Conservation (phyloP, 2,329 filamentous ascomycete genomes). For the Ceratocystis huliohia region DNA sequence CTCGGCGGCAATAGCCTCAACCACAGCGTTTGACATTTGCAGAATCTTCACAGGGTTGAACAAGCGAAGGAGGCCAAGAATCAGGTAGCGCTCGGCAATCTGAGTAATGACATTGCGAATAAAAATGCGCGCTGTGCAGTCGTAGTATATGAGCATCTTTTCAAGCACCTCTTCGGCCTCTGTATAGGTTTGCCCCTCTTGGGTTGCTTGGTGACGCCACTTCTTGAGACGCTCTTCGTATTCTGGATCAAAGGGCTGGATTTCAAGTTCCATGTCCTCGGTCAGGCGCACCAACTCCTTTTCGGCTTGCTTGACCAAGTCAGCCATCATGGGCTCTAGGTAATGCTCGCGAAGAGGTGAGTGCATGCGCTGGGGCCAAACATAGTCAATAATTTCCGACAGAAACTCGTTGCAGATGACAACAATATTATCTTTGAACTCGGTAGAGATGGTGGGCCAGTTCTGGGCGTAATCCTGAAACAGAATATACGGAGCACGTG, state of each 20-base stretch:
- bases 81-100: constrained; percentile 39
- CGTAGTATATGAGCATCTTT: constrained; percentile 45
- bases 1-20: constrained; percentile 41
- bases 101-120: constrained; percentile 42
- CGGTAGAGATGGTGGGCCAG: constrained; percentile 40
- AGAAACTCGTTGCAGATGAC: constrained; percentile 44
- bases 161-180: constrained; percentile 42
- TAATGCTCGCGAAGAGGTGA: constrained; percentile 39
- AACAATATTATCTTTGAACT: constrained; percentile 42
- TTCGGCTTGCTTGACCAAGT: constrained; percentile 36
- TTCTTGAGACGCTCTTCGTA: constrained; percentile 39
- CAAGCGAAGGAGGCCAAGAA: constrained; percentile 39
- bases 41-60: constrained; percentile 42
- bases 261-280: constrained; percentile 40
- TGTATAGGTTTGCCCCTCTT: constrained; percentile 36
- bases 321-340: constrained; percentile 37
- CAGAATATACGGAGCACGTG: constrained; percentile 40
- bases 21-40: constrained; percentile 33
- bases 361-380: constrained; percentile 40
- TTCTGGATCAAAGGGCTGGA: constrained; percentile 42
- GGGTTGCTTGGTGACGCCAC: constrained; percentile 34
- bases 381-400: constrained; percentile 38
- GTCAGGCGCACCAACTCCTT: constrained; percentile 35
- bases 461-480: constrained; percentile 42
- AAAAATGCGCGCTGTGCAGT: constrained; percentile 39